phyloP scores from a whole-genome alignment of 2,329 filamentous ascomycete genomes.

The Pestalotiopsis sp. region DNA sequence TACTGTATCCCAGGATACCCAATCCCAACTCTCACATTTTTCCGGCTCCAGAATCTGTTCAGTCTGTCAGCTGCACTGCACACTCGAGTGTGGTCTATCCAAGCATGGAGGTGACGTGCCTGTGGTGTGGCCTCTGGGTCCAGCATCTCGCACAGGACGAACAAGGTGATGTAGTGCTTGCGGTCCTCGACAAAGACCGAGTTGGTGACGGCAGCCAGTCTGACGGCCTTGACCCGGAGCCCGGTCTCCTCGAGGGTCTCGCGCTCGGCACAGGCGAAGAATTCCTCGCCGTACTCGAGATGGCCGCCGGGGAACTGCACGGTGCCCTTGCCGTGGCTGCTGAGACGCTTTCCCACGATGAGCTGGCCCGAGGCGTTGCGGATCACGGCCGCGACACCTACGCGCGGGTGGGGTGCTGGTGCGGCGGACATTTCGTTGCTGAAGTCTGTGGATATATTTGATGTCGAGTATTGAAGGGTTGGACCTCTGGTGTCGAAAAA shows the following conservation, averaged over 20 bases:
- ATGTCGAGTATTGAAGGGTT: no score
- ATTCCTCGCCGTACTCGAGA: conserved; percentile 69
- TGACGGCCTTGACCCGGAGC: conserved; percentile 53
- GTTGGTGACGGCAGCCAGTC: conserved; percentile 66
- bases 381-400: conserved; percentile 53
- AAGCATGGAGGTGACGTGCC: conserved; percentile 41
- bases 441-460: background rate
- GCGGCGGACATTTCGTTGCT: background rate
- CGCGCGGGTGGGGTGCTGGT: conserved; percentile 35
- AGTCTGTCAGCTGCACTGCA: background rate
- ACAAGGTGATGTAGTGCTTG: conserved; percentile 78
- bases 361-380: conserved; percentile 42
- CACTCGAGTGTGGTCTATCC: background rate
- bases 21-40: conserved; percentile 8
- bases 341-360: conserved; percentile 49
- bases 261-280: conserved; percentile 63
- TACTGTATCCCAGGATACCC: conserved; percentile 3
- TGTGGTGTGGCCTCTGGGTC: conserved; percentile 51
- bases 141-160: conserved; percentile 57
- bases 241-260: conserved; percentile 75
- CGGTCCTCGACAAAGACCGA: conserved; percentile 60
- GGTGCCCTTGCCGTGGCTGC: conserved; percentile 56
- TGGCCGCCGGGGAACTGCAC: conserved; percentile 76
- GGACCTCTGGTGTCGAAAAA: background rate
- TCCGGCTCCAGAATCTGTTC: conserved; percentile 8